Base-by-base conservation (phyloP, 495 filamentous ascomycete genomes). In the Hypoxylon cercidicola region DNA sequence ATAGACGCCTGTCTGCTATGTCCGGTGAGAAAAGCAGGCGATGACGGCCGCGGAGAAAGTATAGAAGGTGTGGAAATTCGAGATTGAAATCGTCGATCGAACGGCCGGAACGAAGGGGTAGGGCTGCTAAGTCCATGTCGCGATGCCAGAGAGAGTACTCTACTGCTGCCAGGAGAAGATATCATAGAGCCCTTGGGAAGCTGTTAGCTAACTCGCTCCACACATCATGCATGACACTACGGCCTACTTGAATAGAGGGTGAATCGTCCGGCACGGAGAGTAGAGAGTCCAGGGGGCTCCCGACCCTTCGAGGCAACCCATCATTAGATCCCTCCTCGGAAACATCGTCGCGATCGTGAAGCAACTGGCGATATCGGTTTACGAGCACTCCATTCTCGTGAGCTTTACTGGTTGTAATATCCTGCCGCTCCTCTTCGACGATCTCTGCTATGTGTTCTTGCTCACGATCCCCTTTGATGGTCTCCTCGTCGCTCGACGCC, bases 31-130 rank as follows among this genome's bases (percentile, higher is more conserved):
- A 95, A 90, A 39, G 89, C 92, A 15, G 95, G 95, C 19, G 95
- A 97, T 4, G 84, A 81, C 15, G 90, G 79, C 43, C 93, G 84
- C 19, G 90, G 87, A 25, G 88, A 85, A 84, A 72, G 67, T 28
- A 72, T 55, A 44, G 74, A 75, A 9, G 79, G 77, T 1, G 89
- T 86, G 16, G 88, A 85, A 60, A 94, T 82, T 41, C 93, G 89
- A 21, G 96, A 93, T 70, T 95, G 91, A 76, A 98, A 98, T 19
- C 96, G 87, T 65, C 93, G 85, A 68, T 98, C 95, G 72, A 99
- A 99, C 9, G 95, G 95, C 70, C 93, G 84, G 62, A 97, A 88
- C 11, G 92, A 92, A 8, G 91, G 91, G 16, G 90, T 92, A 13
- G 89, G 90, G 46, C 81, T 84, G 58, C 70, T 71, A 1, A 84